phyloP scores from a whole-genome alignment of 1,139 yeast genomes.

The Magnusiomyces clavatus region DNA sequence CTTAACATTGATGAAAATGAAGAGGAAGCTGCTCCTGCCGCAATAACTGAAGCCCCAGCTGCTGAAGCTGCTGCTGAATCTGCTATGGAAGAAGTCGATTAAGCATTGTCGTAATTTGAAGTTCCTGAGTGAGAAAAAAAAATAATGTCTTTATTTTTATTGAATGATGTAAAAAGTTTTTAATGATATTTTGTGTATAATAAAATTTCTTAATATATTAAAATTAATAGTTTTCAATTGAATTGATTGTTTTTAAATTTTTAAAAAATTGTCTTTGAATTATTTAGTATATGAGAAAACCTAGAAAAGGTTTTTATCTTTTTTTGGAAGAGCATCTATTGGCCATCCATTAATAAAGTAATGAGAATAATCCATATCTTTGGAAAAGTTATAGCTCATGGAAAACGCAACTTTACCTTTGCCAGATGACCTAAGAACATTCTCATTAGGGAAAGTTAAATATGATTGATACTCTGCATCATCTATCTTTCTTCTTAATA shows the following conservation, averaged over 20 bases:
- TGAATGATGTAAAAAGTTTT: constrained; percentile 1
- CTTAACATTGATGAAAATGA: constrained; percentile 93
- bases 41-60: constrained; percentile 42
- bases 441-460: not conserved
- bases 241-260: too few relatives aligned
- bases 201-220: not conserved
- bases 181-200: not conserved
- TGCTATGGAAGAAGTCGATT: constrained; percentile 99
- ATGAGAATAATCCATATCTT: not conserved
- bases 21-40: constrained; percentile 40
- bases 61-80: constrained; percentile 64
- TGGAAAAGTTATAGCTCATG: not conserved
- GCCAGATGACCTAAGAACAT: not conserved
- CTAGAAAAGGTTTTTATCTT: too few relatives aligned
- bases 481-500: not conserved
- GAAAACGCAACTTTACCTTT: not conserved
- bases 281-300: too few relatives aligned
- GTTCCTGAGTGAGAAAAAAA: not conserved
- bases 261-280: too few relatives aligned
- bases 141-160: not conserved
- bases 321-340: not conserved
- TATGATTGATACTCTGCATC: not conserved
- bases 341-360: not conserved
- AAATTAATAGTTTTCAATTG: too few relatives aligned
- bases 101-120: constrained; percentile 27